Percentiles rank a stretch among this genome's conserved stretches.
Conservation (phyloP, 2,329 filamentous ascomycete species). For the Trichoderma brevicompactum region DNA sequence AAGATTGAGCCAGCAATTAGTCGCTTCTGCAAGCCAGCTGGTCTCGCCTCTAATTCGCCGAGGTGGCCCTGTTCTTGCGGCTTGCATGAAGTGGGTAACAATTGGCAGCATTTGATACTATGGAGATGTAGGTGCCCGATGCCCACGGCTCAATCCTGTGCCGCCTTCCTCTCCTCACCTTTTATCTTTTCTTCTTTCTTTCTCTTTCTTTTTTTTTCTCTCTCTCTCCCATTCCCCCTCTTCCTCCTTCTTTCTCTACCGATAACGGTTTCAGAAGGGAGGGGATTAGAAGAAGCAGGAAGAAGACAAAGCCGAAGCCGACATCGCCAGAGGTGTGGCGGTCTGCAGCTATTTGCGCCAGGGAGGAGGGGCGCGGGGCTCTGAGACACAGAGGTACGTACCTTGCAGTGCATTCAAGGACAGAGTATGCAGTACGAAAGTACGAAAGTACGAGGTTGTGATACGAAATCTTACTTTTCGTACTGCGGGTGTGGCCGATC, state of each 20-base stretch:
- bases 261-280: background rate
- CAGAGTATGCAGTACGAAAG: too few relatives aligned
- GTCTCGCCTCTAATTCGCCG: conserved; percentile 10
- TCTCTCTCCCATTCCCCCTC: background rate
- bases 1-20: conserved; percentile 3
- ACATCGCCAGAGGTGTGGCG: background rate
- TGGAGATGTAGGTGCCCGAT: conserved; percentile 23
- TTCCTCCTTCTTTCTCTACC: background rate
- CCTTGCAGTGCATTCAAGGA: background rate
- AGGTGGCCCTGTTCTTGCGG: conserved; percentile 4
- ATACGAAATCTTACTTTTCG: too few relatives aligned
- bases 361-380: conserved; percentile 12
- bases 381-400: background rate
- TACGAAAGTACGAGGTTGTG: too few relatives aligned
- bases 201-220: background rate
- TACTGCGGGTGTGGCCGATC: too few relatives aligned
- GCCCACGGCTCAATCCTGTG: conserved; percentile 4
- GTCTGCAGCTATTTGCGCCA: background rate
- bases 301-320: background rate
- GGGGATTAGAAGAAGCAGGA: background rate
- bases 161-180: background rate
- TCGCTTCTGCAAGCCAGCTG: conserved; percentile 8
- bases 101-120: background rate
- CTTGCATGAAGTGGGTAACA: conserved; percentile 4
- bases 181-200: background rate